Base-by-base conservation (phyloP, 2,329 filamentous ascomycete genomes). In the Dactylella cylindrospora region DNA sequence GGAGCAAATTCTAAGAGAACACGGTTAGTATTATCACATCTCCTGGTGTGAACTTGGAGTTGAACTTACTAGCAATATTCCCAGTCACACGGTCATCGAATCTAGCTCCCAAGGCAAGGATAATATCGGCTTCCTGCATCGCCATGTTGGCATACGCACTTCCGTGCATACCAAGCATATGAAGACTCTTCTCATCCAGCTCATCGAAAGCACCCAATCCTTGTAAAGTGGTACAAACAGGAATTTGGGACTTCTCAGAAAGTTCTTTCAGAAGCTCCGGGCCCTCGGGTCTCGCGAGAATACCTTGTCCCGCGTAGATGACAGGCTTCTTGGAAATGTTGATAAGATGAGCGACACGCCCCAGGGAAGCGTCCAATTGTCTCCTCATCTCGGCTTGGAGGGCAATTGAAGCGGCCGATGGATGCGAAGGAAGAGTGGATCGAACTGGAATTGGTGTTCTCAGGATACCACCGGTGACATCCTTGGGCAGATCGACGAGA, bases 131-230 rank as follows among this genome's bases (percentile, higher is more conserved):
- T 73, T 95, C 87, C 75, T 98, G 91, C 78, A 98, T 96, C 12
- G 93, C 84, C 86, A 96, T 89, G 78, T 98, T 98, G 72, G 93
- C 93, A 71, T 95, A 98, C 5, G 90, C 90, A 6, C 90, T 86
- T 62, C 93, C 93, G 78, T 97, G 91, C 93, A 97, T 97, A 66
- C 93, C 93, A 23, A 97, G 83, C 93, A 98, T 98, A 76, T 97
- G 90, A 45, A 97, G 80, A 36, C 90, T 86, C 80, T 95, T 96
- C 67, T 89, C 83, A 70, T 97, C 89, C 9, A 93, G 81, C 77
- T 97, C 93, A 70, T 97, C 90, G 67, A 86, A 97, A 17, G 83
- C 88, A 69, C 93, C 93, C 6, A 98, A 82, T 68, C 90, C 93
- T 70, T 95, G 90, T 5, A 98, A 84, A 49, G 93, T 96, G 20